Evolutionary conservation across 352 stramenopile species (phyloP), one percentile per base, ranked within the genome.

Genomic region (Pythium brassicae): DNA sequence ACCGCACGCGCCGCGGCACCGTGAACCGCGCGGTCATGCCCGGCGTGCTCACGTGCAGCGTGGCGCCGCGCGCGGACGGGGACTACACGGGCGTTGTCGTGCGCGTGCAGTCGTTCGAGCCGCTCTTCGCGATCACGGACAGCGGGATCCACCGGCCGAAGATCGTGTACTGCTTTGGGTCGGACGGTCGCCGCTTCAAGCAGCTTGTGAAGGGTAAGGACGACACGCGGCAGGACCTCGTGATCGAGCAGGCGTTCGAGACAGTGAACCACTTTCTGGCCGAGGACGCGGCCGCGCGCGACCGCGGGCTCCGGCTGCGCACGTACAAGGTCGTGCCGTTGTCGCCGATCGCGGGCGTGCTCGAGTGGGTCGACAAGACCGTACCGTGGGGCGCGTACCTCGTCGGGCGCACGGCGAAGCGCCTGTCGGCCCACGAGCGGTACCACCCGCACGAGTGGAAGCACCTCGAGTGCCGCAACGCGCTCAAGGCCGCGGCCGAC

Each of bases 321-420:
- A 99, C 97, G 19, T 99, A 99, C 75, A 97, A 96, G 56, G 95
- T 99, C 26, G 80, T 93, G 11, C 86, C 86, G 42, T 58, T 95
- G 7, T 93, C 82, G 14, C 95, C 95, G 5, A 86, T 92, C 22
- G 91, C 87, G 52, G 98, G 98, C 29, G 94, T 99, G 49, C 73
- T 99, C 7, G 97, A 99, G 70, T 99, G 95, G 95, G 97, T 99
- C 10, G 83, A 99, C 50, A 89, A 98, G 61, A 99, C 97, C 1
- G 83, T 95, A 25, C 85, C 96, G 4, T 98, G 99, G 71, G 92
- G 92, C 0, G 82, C 93, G 3, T 98, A 97, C 71, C 69, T 99
- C 10, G 77, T 89, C 8, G 79, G 65, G 2, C 71, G 72, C 20
- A 69, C 60, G 49, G 57, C 50, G 3, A 91, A 78, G 35, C 61